Evolutionary conservation across 768 basidiomycete genomes (phyloP).

Genomic region (Suillus ampliporus): DNA sequence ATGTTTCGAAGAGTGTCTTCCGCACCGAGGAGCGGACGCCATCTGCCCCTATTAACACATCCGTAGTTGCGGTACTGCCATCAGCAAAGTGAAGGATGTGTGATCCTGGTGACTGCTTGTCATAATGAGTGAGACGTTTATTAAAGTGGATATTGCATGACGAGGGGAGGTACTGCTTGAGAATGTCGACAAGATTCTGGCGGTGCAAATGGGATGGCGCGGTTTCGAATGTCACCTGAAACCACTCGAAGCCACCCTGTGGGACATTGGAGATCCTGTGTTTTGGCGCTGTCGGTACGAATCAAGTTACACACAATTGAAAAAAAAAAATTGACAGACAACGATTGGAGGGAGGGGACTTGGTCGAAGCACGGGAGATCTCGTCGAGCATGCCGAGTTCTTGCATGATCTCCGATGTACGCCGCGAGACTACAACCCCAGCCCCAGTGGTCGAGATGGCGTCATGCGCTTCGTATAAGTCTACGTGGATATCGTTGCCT

Average conservation of each 20-base stretch:
- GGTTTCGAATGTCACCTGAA: constrained; percentile 9
- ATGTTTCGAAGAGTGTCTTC: no score
- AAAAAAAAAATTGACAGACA: constrained; percentile 13
- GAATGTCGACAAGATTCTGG: constrained; percentile 3
- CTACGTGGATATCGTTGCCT: constrained; percentile 37
- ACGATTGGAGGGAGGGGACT: constrained; percentile 14
- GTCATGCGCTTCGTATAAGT: constrained; percentile 53
- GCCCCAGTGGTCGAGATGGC: constrained; percentile 46
- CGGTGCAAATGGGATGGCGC: constrained; percentile 8
- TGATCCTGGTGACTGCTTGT: background rate
- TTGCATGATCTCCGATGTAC: constrained; percentile 52
- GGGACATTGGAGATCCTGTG: constrained; percentile 27
- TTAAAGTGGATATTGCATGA: constrained; percentile 7
- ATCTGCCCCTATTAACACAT: constrained; percentile 49
- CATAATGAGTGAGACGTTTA: constrained; percentile 3
- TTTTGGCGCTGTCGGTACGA: background rate
- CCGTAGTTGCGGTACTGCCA: constrained; percentile 39
- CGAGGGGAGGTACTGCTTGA: constrained; percentile 1
- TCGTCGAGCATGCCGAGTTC: constrained; percentile 49
- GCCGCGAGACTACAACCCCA: constrained; percentile 51
- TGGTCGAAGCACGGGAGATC: constrained; percentile 23
- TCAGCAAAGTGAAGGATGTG: constrained; percentile 25
- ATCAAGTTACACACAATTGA: background rate
- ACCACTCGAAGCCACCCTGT: constrained; percentile 29
- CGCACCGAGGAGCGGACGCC: constrained; percentile 34